phyloP scores from a whole-genome alignment of 768 basidiomycete genomes.

The Amanita subjunquillea region DNA sequence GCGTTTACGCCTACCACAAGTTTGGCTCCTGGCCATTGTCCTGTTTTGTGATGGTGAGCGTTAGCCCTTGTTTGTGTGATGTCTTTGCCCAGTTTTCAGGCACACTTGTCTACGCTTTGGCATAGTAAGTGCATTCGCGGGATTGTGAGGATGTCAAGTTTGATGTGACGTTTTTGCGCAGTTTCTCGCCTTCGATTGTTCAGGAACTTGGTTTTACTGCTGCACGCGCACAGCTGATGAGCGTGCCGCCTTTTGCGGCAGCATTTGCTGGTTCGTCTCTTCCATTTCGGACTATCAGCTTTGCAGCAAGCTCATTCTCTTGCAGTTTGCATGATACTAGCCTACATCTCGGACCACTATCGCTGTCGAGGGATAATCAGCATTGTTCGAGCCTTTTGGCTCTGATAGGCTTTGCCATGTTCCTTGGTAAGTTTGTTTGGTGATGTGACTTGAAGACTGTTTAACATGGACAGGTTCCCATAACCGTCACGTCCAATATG shows the following conservation, averaged over 20 bases:
- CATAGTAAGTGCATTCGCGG: conserved; percentile 27
- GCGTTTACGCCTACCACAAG: conserved; percentile 43
- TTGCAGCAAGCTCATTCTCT: neutral
- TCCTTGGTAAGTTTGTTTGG: conserved; percentile 29
- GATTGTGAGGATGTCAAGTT: neutral
- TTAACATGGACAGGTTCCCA: conserved; percentile 18
- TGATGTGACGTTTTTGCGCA: conserved; percentile 10
- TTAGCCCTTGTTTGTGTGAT: neutral
- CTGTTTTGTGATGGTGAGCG: conserved; percentile 42
- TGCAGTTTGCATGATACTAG: conserved; percentile 23
- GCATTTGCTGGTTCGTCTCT: conserved; percentile 35
- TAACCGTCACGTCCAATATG: conserved; percentile 35
- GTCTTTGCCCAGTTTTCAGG: conserved; percentile 15
- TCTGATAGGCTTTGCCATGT: conserved; percentile 44
- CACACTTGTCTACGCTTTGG: conserved; percentile 42
- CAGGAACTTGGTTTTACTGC: conserved; percentile 40
- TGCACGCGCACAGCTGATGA: conserved; percentile 45
- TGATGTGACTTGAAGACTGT: too few relatives aligned
- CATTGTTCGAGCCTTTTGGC: conserved; percentile 34
- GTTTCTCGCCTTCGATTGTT: conserved; percentile 70
- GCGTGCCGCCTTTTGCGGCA: conserved; percentile 43
- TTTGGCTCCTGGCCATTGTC: conserved; percentile 37
- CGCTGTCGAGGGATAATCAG: conserved; percentile 36
- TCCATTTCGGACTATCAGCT: neutral
- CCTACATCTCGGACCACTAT: conserved; percentile 44